Base-by-base conservation (phyloP, 2,329 filamentous ascomycete species). In the Pestalotiopsis sp. region DNA sequence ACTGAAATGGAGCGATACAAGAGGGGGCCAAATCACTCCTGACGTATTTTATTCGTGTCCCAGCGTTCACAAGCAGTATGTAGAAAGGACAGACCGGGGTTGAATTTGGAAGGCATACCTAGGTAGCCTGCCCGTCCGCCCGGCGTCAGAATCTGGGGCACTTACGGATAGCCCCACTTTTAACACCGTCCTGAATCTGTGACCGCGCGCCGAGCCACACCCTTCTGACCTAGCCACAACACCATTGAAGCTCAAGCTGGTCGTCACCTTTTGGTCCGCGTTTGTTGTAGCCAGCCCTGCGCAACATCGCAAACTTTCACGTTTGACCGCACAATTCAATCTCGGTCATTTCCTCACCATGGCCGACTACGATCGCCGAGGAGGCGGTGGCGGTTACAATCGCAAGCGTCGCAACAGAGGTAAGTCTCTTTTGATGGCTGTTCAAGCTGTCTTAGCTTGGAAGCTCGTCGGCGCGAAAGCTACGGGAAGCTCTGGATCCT, bases 321-420 rank as follows among this genome's bases (percentile, higher is more conserved):
- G 20, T 59, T 59, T 27, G 27, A 59, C 27, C 27, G 14, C 57
- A 27, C 59, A 62, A 62, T 20, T 17, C 59, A 6, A 62, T 20
- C 25, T 62, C 20, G 59, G 27, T 36, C 25, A 17, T 5, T 5
- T 40, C 17, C 4, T 38, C 31, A 75, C 70, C 67, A 86, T 90
- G 88, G 84, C 85, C 61, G 88, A 90, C 74, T 84, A 87, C 79
- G 87, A 89, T 72, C 83, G 86, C 72, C 81, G 90, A 78, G 76
- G 78, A 14, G 82, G 85, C 49, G 76, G 78, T 41, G 73, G 87
- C 70, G 81, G 86, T 76, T 84, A 90, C 79, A 89, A 89, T 75
- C 90, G 92, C 79, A 97, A 97, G 83, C 87, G 92, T 76, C 89
- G 94, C 78, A 92, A 91, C 78, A 87, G 93, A 92, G 94, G 94